A percentile compares a stretch with the other conserved stretches of the same genome.
Conservation (phyloP, 257 asterid species). For the Forsythia viridissima region DNA sequence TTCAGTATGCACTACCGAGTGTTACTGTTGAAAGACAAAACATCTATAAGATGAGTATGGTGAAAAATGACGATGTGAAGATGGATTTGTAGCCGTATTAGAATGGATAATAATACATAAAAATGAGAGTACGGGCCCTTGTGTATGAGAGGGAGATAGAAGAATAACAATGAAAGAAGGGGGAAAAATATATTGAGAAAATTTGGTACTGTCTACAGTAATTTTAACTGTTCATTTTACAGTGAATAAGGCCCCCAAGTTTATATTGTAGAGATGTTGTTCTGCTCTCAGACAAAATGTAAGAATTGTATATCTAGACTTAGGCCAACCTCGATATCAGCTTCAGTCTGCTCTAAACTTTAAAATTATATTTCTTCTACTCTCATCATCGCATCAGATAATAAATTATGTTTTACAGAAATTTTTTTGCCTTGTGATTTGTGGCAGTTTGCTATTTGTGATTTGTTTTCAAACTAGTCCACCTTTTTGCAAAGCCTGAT, state of each 20-base stretch:
- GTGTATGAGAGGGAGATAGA: neutral
- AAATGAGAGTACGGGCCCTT: neutral
- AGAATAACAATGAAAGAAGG: neutral
- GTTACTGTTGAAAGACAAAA: neutral
- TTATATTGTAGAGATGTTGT: neutral
- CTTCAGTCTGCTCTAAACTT: neutral
- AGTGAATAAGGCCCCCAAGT: neutral
- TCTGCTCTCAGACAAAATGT: neutral
- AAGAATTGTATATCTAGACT: neutral
- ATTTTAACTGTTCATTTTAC: neutral
- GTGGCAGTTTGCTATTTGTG: neutral
- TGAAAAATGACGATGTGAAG: neutral
- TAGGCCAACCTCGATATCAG: neutral
- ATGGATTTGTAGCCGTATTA: neutral
- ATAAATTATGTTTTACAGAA: neutral
- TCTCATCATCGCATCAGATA: neutral
- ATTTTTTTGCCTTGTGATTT: neutral
- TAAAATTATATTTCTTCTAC: neutral
- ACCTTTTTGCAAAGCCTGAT: neutral
- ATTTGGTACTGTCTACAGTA: neutral
- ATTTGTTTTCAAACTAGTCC: neutral
- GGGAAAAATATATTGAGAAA: neutral
- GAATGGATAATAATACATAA: neutral
- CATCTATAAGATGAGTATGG: neutral
- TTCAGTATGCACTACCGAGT: neutral